phyloP scores from a whole-genome alignment of 331 rosid species.

The Pyracantha coccinea region DNA sequence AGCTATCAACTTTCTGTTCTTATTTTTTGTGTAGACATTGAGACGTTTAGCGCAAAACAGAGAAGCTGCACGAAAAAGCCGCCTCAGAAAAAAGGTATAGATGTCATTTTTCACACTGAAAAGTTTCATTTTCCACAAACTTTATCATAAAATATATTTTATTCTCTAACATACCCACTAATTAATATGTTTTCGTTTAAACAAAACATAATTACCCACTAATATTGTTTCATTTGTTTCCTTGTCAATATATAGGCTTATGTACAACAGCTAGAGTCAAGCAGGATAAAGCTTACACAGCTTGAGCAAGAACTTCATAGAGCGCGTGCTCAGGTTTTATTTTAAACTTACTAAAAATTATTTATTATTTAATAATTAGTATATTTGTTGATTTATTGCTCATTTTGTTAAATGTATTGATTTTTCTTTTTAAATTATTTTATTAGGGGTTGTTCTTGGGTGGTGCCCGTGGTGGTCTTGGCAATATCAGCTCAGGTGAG shows the following conservation, averaged over 20 bases:
- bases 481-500: constrained; percentile 71
- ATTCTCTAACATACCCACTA: no score
- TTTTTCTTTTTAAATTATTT: not conserved
- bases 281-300: constrained; percentile 80
- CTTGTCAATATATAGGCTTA: constrained; percentile 52
- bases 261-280: constrained; percentile 84
- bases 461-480: constrained; percentile 50
- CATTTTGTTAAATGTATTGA: not conserved
- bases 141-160: not conserved
- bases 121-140: not conserved
- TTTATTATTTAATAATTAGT: not conserved
- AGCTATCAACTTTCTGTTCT: not conserved
- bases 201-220: not conserved
- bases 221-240: not conserved
- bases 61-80: constrained; percentile 97
- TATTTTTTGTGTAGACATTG: constrained; percentile 42
- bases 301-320: constrained; percentile 89
- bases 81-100: constrained; percentile 78
- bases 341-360: not conserved
- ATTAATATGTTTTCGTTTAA: no score
- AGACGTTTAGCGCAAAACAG: constrained; percentile 97
- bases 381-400: not conserved
- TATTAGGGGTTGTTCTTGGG: constrained; percentile 64
- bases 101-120: not conserved
- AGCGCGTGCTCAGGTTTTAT: constrained; percentile 73